A percentile compares a stretch with the other conserved stretches of the same genome.
Conservation (phyloP, 1,284 basidiomycete genomes). For the Schizophyllum amplum region DNA sequence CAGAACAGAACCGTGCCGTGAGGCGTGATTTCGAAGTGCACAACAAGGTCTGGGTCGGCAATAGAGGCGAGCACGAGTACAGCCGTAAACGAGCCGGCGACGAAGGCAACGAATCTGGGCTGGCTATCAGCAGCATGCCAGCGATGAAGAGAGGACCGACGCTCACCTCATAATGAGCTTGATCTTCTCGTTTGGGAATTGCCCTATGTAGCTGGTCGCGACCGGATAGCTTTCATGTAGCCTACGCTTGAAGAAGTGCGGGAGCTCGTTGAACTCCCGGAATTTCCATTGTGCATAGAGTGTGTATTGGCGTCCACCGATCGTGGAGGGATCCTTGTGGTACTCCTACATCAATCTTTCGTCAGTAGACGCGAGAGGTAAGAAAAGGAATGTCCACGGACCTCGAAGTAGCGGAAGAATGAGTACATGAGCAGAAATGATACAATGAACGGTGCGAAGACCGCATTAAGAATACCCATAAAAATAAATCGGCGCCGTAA, state of each 20-base stretch:
- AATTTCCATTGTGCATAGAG: conserved; percentile 98
- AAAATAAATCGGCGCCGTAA: conserved; percentile 84
- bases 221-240: conserved; percentile 83
- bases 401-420: conserved; percentile 99
- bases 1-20: conserved; percentile 94
- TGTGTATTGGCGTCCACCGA: conserved; percentile 89
- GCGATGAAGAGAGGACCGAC: neutral
- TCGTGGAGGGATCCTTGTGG: conserved; percentile 94
- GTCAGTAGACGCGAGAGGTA: conserved; percentile 2
- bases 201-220: conserved; percentile 93
- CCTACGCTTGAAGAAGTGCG: conserved; percentile 84
- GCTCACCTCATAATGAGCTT: conserved; percentile 81
- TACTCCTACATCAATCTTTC: conserved; percentile 66
- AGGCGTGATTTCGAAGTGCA: conserved; percentile 92
- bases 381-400: conserved; percentile 24
- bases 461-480: conserved; percentile 91
- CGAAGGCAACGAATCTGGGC: conserved; percentile 85
- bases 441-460: conserved; percentile 96
- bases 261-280: conserved; percentile 96
- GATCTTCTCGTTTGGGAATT: conserved; percentile 93
- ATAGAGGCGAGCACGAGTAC: conserved; percentile 88
- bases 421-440: conserved; percentile 96
- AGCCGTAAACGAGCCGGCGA: conserved; percentile 94
- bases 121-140: conserved; percentile 1
- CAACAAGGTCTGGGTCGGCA: conserved; percentile 85